A percentile compares a stretch with the other conserved stretches of the same genome.
Evolutionary conservation across 2,329 filamentous ascomycete genomes (phyloP).

Genomic region (Paraphoma sp.): DNA sequence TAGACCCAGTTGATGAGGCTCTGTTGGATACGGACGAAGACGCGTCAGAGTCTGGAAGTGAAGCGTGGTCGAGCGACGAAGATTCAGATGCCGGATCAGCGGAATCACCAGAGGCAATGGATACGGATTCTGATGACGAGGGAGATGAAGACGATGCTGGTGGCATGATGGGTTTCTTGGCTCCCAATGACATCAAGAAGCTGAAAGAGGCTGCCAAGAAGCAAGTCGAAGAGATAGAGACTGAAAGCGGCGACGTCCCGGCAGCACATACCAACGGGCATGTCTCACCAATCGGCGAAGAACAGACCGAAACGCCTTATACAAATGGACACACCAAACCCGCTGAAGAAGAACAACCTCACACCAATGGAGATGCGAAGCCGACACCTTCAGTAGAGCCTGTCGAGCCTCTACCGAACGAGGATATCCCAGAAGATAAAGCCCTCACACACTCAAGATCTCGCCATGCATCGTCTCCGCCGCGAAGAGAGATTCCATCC

Average conservation of each 20-base stretch:
- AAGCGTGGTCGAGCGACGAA: slow-evolving; percentile 48
- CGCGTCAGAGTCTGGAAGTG: slow-evolving; percentile 41
- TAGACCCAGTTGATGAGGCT: slow-evolving; percentile 51
- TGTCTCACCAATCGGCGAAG: slow-evolving; percentile 49
- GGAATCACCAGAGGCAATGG: slow-evolving; percentile 25
- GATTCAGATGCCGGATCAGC: slow-evolving; percentile 32
- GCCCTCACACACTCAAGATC: slow-evolving; percentile 24
- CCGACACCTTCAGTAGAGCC: slow-evolving; percentile 20
- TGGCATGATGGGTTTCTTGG: slow-evolving; percentile 45
- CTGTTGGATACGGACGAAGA: slow-evolving; percentile 47
- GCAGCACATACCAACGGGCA: slow-evolving; percentile 30
- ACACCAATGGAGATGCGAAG: slow-evolving; percentile 18
- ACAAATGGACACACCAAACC: slow-evolving; percentile 16
- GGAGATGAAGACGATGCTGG: slow-evolving; percentile 42
- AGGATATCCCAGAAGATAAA: slow-evolving; percentile 23
- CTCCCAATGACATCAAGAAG: slow-evolving; percentile 42
- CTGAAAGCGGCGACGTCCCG: slow-evolving; percentile 46
- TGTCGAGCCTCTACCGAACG: slow-evolving; percentile 13
- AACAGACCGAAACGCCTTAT: slow-evolving; percentile 51
- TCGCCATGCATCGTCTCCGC: slow-evolving; percentile 37
- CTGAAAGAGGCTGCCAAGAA: slow-evolving; percentile 42
- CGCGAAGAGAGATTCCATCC: slow-evolving; percentile 51
- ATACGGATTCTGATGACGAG: slow-evolving; percentile 32
- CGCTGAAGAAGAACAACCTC: slow-evolving; percentile 8
- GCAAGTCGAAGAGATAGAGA: slow-evolving; percentile 28